These are phyloP conservation scores for Cyanodermella asteris DNA, from an alignment of 2,329 filamentous ascomycete genomes.

Conservation along the genomic window DNA sequence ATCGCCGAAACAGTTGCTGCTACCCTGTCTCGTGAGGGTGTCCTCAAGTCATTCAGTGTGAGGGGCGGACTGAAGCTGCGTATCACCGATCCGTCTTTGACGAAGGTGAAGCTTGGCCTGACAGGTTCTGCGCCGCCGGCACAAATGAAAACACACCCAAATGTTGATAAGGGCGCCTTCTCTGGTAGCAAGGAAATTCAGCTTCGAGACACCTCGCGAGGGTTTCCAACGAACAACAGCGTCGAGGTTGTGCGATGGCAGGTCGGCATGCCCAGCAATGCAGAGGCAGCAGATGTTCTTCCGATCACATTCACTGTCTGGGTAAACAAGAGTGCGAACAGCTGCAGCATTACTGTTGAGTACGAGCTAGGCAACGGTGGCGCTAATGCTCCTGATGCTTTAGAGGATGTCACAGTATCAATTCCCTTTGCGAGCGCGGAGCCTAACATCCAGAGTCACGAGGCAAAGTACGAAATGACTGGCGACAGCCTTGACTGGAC, in stretches of 20 bases:
- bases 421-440: constrained; percentile 76
- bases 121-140: constrained; percentile 56
- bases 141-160: constrained; percentile 88
- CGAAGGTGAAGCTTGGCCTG: constrained; percentile 75
- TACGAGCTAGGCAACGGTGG: too few species aligned
- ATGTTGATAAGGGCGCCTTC: constrained; percentile 80
- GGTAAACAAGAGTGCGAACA: constrained; percentile 70
- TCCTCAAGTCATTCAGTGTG: constrained; percentile 65
- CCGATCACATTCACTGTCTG: constrained; percentile 95
- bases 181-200: constrained; percentile 66
- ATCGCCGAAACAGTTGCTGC: constrained; percentile 80
- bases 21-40: constrained; percentile 69
- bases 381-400: constrained; percentile 52
- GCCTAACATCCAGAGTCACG: constrained; percentile 76
- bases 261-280: constrained; percentile 56
- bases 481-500: constrained; percentile 89
- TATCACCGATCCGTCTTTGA: constrained; percentile 70
- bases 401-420: constrained; percentile 67
- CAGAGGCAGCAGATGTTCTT: constrained; percentile 56
- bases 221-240: constrained; percentile 84
- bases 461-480: constrained; percentile 81
- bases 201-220: constrained; percentile 66
- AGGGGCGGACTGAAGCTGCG: constrained; percentile 83
- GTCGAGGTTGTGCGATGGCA: constrained; percentile 90
- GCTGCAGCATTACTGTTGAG: constrained; percentile 79